Evolutionary conservation across 1,284 basidiomycete genomes (phyloP).

Genomic region (Ceraceosorus bombacis): DNA sequence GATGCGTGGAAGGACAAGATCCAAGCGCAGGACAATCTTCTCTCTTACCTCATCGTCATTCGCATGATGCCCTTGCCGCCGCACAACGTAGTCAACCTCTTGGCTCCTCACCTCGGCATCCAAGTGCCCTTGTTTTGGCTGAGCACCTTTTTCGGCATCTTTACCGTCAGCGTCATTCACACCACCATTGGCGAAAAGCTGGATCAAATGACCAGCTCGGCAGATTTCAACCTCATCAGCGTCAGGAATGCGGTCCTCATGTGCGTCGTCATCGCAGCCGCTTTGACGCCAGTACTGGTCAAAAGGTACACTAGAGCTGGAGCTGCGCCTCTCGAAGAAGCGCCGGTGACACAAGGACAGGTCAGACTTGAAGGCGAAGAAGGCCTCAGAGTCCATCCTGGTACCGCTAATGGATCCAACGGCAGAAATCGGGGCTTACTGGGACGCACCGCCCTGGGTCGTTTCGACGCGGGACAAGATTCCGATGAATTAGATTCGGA

Average conservation of each 20-base stretch:
- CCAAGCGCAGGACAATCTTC: conserved; percentile 66
- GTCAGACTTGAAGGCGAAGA: conserved; percentile 11
- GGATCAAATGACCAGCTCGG: conserved; percentile 86
- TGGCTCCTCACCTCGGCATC: conserved; percentile 89
- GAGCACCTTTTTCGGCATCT: conserved; percentile 80
- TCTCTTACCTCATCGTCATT: conserved; percentile 77
- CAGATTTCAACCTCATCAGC: conserved; percentile 84
- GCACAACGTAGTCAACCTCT: conserved; percentile 71
- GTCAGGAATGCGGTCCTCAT: conserved; percentile 76
- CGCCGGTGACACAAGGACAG: not conserved
- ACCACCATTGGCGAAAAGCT: conserved; percentile 81
- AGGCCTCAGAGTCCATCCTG: not conserved
- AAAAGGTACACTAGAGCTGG: conserved; percentile 12
- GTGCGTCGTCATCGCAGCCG: conserved; percentile 74
- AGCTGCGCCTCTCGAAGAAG: conserved; percentile 14
- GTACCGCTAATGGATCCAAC: too few relatives aligned
- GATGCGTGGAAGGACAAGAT: conserved; percentile 74
- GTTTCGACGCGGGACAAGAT: conserved; percentile 15
- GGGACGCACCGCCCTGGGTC: not conserved
- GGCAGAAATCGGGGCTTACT: too few relatives aligned
- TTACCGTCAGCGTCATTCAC: conserved; percentile 87
- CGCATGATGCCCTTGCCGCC: conserved; percentile 82
- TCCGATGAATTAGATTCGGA: conserved; percentile 4
- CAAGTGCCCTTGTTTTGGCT: conserved; percentile 76
- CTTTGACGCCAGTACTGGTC: conserved; percentile 69